phyloP scores from a whole-genome alignment of 257 asterid species.

The Scutellaria barbata region DNA sequence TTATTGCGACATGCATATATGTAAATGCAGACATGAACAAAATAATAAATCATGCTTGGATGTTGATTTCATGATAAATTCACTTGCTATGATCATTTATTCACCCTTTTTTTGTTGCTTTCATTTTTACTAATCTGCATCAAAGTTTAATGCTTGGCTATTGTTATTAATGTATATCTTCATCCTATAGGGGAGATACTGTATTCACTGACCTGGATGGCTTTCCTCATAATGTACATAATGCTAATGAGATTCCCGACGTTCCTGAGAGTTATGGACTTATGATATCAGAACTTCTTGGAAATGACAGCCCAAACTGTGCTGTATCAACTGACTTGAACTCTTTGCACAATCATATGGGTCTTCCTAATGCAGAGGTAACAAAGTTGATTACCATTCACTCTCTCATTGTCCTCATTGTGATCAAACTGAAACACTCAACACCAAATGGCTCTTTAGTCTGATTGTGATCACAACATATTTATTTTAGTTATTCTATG shows the following conservation, averaged over 20 bases:
- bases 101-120: slow-evolving; percentile 17
- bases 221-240: slow-evolving; percentile 61
- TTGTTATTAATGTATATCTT: slow-evolving; percentile 25
- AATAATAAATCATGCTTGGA: neutral
- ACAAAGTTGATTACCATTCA: slow-evolving; percentile 27
- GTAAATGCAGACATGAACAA: neutral
- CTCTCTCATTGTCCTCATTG: slow-evolving; percentile 22
- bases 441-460: neutral
- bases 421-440: slow-evolving; percentile 8
- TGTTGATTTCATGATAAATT: slow-evolving; percentile 5
- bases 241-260: slow-evolving; percentile 57
- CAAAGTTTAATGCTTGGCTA: slow-evolving; percentile 25
- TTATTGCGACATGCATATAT: slow-evolving; percentile 21
- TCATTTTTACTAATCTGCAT: neutral
- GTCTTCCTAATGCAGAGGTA: slow-evolving; percentile 86
- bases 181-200: slow-evolving; percentile 65
- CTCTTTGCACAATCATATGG: slow-evolving; percentile 72
- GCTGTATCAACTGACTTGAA: slow-evolving; percentile 66
- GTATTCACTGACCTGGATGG: slow-evolving; percentile 68
- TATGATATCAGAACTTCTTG: slow-evolving; percentile 81
- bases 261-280: slow-evolving; percentile 87
- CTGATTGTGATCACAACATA: slow-evolving; percentile 6
- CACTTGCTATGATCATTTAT: slow-evolving; percentile 17
- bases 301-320: slow-evolving; percentile 69
- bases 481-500: slow-evolving; percentile 19